Evolutionary conservation across 768 basidiomycete species (phyloP).

Genomic region (Russula lepida): DNA sequence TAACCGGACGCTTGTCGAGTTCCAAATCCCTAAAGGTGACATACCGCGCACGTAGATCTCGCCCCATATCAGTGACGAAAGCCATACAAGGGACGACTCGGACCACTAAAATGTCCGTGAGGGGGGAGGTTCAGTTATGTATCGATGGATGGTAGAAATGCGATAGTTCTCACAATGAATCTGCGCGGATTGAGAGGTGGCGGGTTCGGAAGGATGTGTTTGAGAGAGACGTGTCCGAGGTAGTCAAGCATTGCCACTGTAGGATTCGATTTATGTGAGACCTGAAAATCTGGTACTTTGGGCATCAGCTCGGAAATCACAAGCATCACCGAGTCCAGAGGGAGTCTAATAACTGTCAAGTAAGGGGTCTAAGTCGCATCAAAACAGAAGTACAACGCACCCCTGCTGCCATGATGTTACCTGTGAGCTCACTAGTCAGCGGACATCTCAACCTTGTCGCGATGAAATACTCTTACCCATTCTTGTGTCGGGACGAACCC

Average conservation of each 20-base stretch:
- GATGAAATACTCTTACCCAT: conserved; percentile 59
- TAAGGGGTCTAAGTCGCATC: not conserved
- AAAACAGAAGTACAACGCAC: conserved; percentile 34
- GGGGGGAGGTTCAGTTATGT: conserved; percentile 2
- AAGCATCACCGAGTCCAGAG: conserved; percentile 80
- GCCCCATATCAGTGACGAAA: conserved; percentile 91
- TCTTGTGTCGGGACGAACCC: conserved; percentile 94
- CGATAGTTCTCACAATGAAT: conserved; percentile 52
- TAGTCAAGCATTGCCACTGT: conserved; percentile 66
- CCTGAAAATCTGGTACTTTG: conserved; percentile 74
- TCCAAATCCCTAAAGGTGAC: conserved; percentile 85
- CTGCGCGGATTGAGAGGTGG: conserved; percentile 58
- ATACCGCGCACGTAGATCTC: conserved; percentile 89
- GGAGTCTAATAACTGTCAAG: conserved; percentile 44
- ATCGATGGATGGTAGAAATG: conserved; percentile 3
- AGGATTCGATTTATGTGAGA: conserved; percentile 52
- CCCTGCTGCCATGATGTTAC: conserved; percentile 96
- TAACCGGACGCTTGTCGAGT: conserved; percentile 76
- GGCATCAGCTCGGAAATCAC: conserved; percentile 84
- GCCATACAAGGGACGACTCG: conserved; percentile 84
- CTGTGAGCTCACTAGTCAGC: conserved; percentile 30
- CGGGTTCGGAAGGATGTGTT: conserved; percentile 64
- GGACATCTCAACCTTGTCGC: not conserved
- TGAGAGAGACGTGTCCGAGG: conserved; percentile 58
- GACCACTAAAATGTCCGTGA: conserved; percentile 68